These are phyloP conservation scores for Monosporascus sp. DNA, from an alignment of 2,329 filamentous ascomycete genomes.

Conservation along the genomic window DNA sequence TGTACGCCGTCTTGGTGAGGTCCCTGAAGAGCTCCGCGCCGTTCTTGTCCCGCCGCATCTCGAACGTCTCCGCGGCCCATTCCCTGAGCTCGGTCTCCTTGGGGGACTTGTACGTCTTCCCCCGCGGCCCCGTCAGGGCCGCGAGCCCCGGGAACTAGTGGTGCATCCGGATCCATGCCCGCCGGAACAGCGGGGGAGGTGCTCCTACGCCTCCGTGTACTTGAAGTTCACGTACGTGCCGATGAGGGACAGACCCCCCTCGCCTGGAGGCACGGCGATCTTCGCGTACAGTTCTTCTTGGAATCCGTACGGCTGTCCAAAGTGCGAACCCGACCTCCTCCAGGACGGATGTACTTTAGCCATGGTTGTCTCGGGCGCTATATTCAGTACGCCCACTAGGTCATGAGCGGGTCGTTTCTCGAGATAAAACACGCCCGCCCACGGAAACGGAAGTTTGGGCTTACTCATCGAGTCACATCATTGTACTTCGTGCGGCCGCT, in stretches of 20 bases:
- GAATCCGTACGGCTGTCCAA: constrained; percentile 1
- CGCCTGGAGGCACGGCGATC: not conserved
- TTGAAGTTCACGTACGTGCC: constrained; percentile 1
- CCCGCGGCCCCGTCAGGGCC: not conserved
- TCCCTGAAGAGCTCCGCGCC: not conserved
- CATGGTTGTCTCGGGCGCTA: too few species aligned
- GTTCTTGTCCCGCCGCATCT: not conserved
- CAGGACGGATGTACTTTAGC: not conserved
- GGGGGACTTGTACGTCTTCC: not conserved
- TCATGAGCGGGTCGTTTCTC: too few species aligned
- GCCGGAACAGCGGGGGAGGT: not conserved
- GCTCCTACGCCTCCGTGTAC: not conserved
- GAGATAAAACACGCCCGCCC: not conserved
- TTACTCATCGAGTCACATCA: not conserved
- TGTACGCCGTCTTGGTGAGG: not conserved
- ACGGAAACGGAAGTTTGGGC: not conserved
- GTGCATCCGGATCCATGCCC: constrained; percentile 1
- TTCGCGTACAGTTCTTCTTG: not conserved
- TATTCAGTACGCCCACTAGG: too few species aligned
- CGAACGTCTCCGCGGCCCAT: not conserved
- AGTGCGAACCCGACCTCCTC: not conserved
- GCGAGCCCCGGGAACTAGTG: not conserved
- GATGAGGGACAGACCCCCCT: not conserved
- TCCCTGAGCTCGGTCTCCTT: not conserved
- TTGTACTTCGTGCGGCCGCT: too few species aligned